Base-by-base conservation (phyloP, 768 basidiomycete genomes). In the Tylopilus intermedius region DNA sequence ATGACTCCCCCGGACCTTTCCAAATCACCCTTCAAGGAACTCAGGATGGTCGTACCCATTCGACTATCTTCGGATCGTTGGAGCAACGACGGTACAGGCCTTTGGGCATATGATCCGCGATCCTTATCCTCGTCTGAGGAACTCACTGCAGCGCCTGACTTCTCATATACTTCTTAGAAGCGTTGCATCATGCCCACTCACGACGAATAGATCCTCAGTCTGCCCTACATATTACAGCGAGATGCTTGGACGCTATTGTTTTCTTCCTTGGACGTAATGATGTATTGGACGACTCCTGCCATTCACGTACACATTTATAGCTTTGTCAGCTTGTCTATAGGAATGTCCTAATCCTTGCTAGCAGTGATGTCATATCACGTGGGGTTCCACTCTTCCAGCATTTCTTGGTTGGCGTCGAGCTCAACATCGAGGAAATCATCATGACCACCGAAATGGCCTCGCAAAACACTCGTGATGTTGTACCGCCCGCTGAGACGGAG, bases 41-140 rank as follows among this genome's bases (percentile, higher is more conserved):
- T 86, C 40, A 79, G 86, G 9, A 74, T 77, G 49, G 74, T 79
- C 15, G 71, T 88, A n/a, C 84, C 85, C 5, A 69, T 89, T 18
- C 78, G 79, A 11, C 70, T 89, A 9, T 77, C 79, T 6, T 88
- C 88, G 5, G 83, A 89, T 57, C 62, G 74, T 2, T 87, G 78
- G 76, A 72, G 67, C 64, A 37, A 72, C 63, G 56, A 74, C 71
- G 52, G 71, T 53, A 57, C 59, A 18, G 60, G 62, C 9, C 10
- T 58, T n/a, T 50, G 45, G 27, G 39, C 14, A 29, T 53, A 45
- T 47, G 49, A 37, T 27, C 52, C 59, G 8, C 55, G 59, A 21
- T 60, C 58, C 22, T 43, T 57, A 47, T 54, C 52, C 22, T 57
- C 57, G 27, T 67, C 68, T 2, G 68, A 67, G 47, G 68, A 68